Evolutionary conservation across 306 rosid species (phyloP), one percentile per base, ranked within the genome.

Genomic region (Alnus rubra): DNA sequence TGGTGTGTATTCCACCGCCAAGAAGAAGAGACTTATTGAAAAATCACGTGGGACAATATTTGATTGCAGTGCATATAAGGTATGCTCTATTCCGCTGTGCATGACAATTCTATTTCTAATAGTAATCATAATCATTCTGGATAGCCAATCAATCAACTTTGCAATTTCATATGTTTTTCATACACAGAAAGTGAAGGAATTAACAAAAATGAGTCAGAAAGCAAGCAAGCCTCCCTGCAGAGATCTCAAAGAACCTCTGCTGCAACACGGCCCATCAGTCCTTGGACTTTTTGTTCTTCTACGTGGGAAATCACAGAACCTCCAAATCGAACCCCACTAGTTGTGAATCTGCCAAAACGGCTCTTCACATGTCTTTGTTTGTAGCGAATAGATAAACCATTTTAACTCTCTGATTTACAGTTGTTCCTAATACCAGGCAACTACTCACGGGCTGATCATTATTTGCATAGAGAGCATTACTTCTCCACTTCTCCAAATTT

Each of bases 291-390:
- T 5, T 42, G 71, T 42, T 68, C 64, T 56, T 45, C 63, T 12
- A 52, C 51, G n/a, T 72, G 65, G 79, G 76, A 68, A 76, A 81
- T 56, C 77, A 31, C 67, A 84, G 13, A 3, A 79, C 77, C 63
- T 69, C 59, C 37, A 30, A 64, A 53, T 81, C 78, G 14, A 80
- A 30, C 18, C 80, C 53, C 58, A 14, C 69, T 69, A 73, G 59
- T 35, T 68, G 75, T 78, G 50, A 62, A 62, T 69, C 65, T 68
- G 70, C 71, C 88, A 85, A 77, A 73, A 80, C 60, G 77, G 64
- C 54, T 69, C 88, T 75, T 89, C 93, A 91, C 93, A 89, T 89
- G 97, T 82, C 85, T 89, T 88, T 91, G 97, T 91, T 84, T 88
- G 80, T 89, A 86, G 84, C 78, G 89, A 86, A 83, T 74, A 74